phyloP scores from a whole-genome alignment of 2,329 filamentous ascomycete species.

The Penicillium verrucosum region DNA sequence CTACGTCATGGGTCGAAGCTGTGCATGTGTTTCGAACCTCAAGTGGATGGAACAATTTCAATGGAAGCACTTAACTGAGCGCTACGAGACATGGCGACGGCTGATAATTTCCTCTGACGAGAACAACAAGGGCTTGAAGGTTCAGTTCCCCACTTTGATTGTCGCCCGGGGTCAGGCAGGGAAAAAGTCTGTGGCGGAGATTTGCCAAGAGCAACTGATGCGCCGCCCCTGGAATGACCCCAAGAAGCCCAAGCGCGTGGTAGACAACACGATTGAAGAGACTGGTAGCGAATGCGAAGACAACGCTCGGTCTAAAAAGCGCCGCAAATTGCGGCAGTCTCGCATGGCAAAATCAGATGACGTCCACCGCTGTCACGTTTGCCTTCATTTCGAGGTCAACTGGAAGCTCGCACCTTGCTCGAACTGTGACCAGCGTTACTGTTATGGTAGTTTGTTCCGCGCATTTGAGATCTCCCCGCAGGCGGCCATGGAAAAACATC shows the following conservation, averaged over 20 bases:
- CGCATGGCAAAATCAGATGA: constrained; percentile 52
- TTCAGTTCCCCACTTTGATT: constrained; percentile 59
- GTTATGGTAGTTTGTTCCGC: constrained; percentile 88
- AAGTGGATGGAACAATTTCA: constrained; percentile 91
- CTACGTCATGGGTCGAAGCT: constrained; percentile 95
- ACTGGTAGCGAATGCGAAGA: constrained; percentile 55
- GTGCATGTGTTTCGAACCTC: constrained; percentile 78
- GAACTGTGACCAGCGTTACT: constrained; percentile 73
- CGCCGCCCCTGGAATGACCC: constrained; percentile 79
- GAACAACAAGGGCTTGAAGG: constrained; percentile 52
- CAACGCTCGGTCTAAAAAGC: constrained; percentile 60
- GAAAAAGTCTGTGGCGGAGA: constrained; percentile 80
- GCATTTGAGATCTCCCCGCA: constrained; percentile 89
- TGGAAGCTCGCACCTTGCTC: constrained; percentile 85
- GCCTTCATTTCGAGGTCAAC: constrained; percentile 70
- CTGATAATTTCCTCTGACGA: constrained; percentile 73
- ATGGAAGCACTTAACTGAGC: constrained; percentile 72
- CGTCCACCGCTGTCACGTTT: constrained; percentile 71
- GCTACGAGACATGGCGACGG: constrained; percentile 78
- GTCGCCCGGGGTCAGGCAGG: constrained; percentile 64
- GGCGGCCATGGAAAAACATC: constrained; percentile 70
- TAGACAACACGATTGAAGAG: constrained; percentile 25
- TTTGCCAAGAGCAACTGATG: constrained; percentile 87
- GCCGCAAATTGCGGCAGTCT: constrained; percentile 54
- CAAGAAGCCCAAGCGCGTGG: constrained; percentile 53